Conservation (phyloP, 108 stramenopile genomes). For the Asterionellopsis glacialis region DNA sequence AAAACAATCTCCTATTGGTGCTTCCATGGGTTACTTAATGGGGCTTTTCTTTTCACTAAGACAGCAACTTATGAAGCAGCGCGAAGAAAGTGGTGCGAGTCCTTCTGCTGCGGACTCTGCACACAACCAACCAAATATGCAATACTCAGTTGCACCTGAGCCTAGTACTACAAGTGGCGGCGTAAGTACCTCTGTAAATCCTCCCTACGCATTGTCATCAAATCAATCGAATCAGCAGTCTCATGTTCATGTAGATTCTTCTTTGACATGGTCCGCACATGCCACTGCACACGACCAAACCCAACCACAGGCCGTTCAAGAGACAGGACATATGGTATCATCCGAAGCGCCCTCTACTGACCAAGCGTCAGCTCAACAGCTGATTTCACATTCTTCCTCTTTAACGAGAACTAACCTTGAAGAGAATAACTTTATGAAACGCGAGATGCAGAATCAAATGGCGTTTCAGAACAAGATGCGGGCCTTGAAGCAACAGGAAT, state of each 20-base stretch:
- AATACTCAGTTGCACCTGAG: not conserved
- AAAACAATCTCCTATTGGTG: constrained; percentile 66
- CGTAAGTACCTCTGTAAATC: constrained; percentile 1
- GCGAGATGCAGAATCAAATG: constrained; percentile 80
- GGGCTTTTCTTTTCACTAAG: constrained; percentile 76
- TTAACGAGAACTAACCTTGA: constrained; percentile 49
- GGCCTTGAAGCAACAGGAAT: constrained; percentile 71
- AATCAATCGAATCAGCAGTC: no score
- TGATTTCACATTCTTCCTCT: constrained; percentile 4
- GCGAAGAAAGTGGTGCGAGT: constrained; percentile 7
- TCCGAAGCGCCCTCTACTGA: not conserved
- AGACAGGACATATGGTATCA: constrained; percentile 3
- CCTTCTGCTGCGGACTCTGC: constrained; percentile 4
- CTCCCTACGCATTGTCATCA: no score
- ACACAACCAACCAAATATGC: not conserved
- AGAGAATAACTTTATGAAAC: constrained; percentile 75
- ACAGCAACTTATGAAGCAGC: constrained; percentile 60
- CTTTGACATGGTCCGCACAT: no score
- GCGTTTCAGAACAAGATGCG: constrained; percentile 82
- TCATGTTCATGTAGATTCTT: no score
- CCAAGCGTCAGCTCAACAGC: not conserved
- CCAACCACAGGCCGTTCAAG: constrained; percentile 17
- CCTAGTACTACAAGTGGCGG: not conserved
- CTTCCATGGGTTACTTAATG: constrained; percentile 77
- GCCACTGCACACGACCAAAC: not conserved